These are phyloP conservation scores for Citeromyces nyonsensis DNA, from an alignment of 805 yeast species.

Conservation along the genomic window DNA sequence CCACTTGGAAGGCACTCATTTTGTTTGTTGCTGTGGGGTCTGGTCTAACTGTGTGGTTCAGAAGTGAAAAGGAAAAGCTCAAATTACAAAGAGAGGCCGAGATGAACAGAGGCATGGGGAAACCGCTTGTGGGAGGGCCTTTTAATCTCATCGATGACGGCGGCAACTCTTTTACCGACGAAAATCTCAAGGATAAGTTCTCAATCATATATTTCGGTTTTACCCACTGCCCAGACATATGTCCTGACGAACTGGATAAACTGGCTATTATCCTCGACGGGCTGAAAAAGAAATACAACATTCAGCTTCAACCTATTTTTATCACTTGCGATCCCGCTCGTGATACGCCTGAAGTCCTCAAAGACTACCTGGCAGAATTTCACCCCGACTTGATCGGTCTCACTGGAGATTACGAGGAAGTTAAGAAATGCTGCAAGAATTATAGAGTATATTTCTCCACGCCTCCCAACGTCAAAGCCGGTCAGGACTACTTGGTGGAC, in stretches of 20 bases:
- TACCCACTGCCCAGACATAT: constrained; percentile 95
- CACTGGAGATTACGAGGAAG: constrained; percentile 79
- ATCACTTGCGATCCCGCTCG: constrained; percentile 96
- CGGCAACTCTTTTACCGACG: constrained; percentile 61
- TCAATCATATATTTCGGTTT: constrained; percentile 89
- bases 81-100: constrained; percentile 69
- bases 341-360: constrained; percentile 76
- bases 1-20: constrained; percentile 74
- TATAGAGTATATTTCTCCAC: constrained; percentile 96
- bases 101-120: constrained; percentile 77
- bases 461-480: constrained; percentile 85
- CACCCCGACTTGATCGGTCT: constrained; percentile 82
- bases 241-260: constrained; percentile 95
- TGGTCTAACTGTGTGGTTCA: constrained; percentile 55
- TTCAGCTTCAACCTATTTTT: constrained; percentile 70
- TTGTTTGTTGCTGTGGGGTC: constrained; percentile 59
- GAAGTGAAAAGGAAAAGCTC: constrained; percentile 60
- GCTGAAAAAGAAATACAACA: constrained; percentile 35
- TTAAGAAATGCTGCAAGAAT: constrained; percentile 74
- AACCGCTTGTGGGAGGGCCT: constrained; percentile 86
- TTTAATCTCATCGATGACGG: constrained; percentile 60
- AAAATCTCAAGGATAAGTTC: constrained; percentile 65
- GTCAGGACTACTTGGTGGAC: constrained; percentile 92
- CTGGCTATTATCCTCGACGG: constrained; percentile 57
- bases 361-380: constrained; percentile 75